Evolutionary conservation across 2,329 filamentous ascomycete genomes (phyloP), one percentile per base, ranked within the genome.

Genomic region (Akanthomyces lecanii): DNA sequence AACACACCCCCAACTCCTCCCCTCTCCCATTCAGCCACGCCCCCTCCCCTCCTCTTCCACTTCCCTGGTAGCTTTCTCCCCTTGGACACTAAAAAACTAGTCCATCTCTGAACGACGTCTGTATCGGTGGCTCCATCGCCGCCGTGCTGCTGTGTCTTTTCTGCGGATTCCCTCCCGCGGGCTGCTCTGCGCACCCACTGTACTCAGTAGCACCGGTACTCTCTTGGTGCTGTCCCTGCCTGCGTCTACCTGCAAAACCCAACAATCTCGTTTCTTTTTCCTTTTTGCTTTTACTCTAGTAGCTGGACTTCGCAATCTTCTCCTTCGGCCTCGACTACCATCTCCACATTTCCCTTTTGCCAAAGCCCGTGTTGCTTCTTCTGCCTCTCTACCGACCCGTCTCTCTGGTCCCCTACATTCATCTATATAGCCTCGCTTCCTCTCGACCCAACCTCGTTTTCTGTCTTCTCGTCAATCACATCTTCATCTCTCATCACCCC

Each of bases 361-460:
- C 60, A 30, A 48, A 28, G 30, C 14, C 52, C 51, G 50, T 56
- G 42, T 62, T 62, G 60, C 52, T 56, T 62, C 60, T 55, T 62
- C 28, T 53, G 50, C 50, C 59, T 51, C 59, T 51, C 52, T 28
- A 11, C 52, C 60, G 59, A 54, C 48, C 50, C 59, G 50, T 51
- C 57, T 47, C 38, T 25, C 40, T 61, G 58, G 58, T 61, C 33
- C 45, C 56, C 33, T 52, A 47, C 56, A 40, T 61, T 61, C 48
- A 54, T 61, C 48, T 61, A 61, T 61, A 61, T 61, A 61, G 59
- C 58, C 58, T 61, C 58, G 58, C 48, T 61, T 44, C 59, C 50
- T 61, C 59, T 61, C 51, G 28, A 48, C 51, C n/a, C 42, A 54
- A 47, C 21, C 51, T 52, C 30, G 47, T 33, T 14, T 30, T 56